Percentiles rank a stretch among this genome's conserved stretches.
Conservation (phyloP, 495 filamentous ascomycete species). For the Penicillium paradoxum region DNA sequence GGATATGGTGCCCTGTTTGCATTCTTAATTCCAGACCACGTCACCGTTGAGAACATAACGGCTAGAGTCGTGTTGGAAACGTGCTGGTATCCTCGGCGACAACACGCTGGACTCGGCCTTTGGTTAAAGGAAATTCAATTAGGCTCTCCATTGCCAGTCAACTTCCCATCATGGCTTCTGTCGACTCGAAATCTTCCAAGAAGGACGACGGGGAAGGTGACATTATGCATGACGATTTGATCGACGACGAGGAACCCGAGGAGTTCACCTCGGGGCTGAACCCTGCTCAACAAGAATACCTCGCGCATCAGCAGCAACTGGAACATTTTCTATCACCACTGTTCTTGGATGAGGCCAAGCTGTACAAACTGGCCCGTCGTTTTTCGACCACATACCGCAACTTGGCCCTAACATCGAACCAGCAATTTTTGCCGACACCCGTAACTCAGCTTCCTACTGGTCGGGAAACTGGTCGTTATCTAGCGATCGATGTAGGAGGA, state of each 20-base stretch:
- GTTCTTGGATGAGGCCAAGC: slow-evolving; percentile 37
- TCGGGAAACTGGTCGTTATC: slow-evolving; percentile 61
- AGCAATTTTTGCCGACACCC: slow-evolving; percentile 76
- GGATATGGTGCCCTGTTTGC: slow-evolving; percentile 10
- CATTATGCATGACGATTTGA: slow-evolving; percentile 30
- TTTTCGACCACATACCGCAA: slow-evolving; percentile 57
- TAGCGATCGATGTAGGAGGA: slow-evolving; percentile 78
- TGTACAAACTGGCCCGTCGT: slow-evolving; percentile 56
- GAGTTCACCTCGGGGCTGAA: slow-evolving; percentile 29
- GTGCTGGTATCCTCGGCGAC: not conserved
- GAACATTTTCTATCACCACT: slow-evolving; percentile 40
- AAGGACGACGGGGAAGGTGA: slow-evolving; percentile 34
- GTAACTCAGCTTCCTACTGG: slow-evolving; percentile 65
- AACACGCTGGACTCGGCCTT: not conserved
- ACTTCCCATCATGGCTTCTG: slow-evolving; percentile 25
- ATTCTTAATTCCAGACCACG: slow-evolving; percentile 18
- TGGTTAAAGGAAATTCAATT: not conserved
- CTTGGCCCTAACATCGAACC: slow-evolving; percentile 58
- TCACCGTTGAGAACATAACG: slow-evolving; percentile 15
- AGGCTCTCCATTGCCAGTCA: not conserved
- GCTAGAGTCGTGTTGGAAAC: slow-evolving; percentile 10
- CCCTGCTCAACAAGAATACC: slow-evolving; percentile 26
- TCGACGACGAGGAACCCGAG: slow-evolving; percentile 42
- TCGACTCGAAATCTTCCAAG: slow-evolving; percentile 26
- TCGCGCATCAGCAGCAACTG: slow-evolving; percentile 31